A percentile compares a stretch with the other conserved stretches of the same genome.
Evolutionary conservation across 1,284 basidiomycete genomes (phyloP).

Genomic region (Heterobasidion annosum): DNA sequence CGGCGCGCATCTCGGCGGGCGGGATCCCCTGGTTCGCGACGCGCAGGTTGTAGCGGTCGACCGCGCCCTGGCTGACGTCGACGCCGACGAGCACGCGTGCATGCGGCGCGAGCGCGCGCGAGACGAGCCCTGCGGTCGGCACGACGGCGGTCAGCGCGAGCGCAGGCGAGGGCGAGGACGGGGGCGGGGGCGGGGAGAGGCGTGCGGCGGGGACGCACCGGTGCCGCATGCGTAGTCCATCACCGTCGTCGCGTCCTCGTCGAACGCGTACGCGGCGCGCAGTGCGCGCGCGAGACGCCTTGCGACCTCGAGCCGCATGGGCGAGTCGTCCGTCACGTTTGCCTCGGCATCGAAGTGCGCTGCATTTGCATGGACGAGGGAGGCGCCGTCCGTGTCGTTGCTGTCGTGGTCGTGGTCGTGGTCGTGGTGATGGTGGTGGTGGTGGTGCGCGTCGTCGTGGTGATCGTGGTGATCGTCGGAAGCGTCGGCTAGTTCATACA

Average conservation of each 20-base stretch:
- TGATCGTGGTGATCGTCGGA: neutral
- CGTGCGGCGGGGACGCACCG: slow-evolving; percentile 26
- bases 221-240: slow-evolving; percentile 69
- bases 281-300: slow-evolving; percentile 32
- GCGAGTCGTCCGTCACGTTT: slow-evolving; percentile 15
- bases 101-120: slow-evolving; percentile 42
- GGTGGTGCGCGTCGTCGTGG: neutral
- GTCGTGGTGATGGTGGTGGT: neutral
- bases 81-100: slow-evolving; percentile 55
- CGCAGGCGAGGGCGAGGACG: neutral
- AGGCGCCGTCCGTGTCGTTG: slow-evolving; percentile 5
- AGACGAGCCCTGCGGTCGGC: slow-evolving; percentile 38
- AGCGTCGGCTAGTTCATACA: too few species aligned
- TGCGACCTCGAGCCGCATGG: slow-evolving; percentile 16
- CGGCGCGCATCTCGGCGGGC: slow-evolving; percentile 49
- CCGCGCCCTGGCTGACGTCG: slow-evolving; percentile 58
- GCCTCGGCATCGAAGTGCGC: slow-evolving; percentile 22
- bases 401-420: slow-evolving; percentile 4
- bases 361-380: slow-evolving; percentile 21
- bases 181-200: neutral
- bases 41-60: slow-evolving; percentile 53
- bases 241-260: slow-evolving; percentile 43
- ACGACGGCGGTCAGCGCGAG: neutral
- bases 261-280: slow-evolving; percentile 36
- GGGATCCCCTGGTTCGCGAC: slow-evolving; percentile 48